A percentile compares a stretch with the other conserved stretches of the same genome.
phyloP scores from a whole-genome alignment of 2,329 filamentous ascomycete genomes.

The Fusarium penzigii region DNA sequence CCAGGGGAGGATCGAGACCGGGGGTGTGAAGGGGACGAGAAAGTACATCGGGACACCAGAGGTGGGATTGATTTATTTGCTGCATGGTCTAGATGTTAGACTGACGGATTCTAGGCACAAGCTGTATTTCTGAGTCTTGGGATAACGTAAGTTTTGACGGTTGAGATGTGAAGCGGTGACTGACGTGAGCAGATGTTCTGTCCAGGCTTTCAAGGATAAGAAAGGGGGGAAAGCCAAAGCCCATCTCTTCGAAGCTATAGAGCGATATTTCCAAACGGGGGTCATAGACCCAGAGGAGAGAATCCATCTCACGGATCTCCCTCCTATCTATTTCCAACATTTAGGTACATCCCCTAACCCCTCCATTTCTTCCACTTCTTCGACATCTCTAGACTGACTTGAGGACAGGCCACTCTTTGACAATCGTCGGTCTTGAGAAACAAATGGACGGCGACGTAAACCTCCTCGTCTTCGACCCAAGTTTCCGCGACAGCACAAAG shows the following conservation, averaged over 20 bases:
- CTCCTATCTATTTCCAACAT: conserved; percentile 90
- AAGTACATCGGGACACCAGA: conserved; percentile 97
- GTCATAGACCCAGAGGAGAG: conserved; percentile 40
- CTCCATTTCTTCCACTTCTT: not conserved
- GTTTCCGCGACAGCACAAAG: conserved; percentile 68
- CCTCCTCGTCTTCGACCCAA: conserved; percentile 86
- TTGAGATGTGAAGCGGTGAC: not conserved
- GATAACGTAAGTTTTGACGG: conserved; percentile 56
- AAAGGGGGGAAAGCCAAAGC: conserved; percentile 46
- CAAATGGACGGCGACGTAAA: conserved; percentile 63
- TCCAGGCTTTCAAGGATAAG: conserved; percentile 58
- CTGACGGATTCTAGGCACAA: conserved; percentile 59
- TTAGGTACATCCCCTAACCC: conserved; percentile 51
- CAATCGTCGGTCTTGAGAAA: conserved; percentile 82
- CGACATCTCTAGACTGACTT: not conserved
- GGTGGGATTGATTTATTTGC: conserved; percentile 48
- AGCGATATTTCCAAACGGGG: conserved; percentile 71
- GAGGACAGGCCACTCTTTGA: conserved; percentile 75
- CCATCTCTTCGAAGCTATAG: conserved; percentile 66
- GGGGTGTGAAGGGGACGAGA: conserved; percentile 81
- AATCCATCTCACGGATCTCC: conserved; percentile 71
- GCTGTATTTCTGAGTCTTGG: conserved; percentile 72
- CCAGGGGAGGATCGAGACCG: conserved; percentile 76
- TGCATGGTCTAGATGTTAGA: not conserved
- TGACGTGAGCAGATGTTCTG: conserved; percentile 52